A percentile compares a stretch with the other conserved stretches of the same genome.
Evolutionary conservation across 805 yeast species (phyloP).

Genomic region (Candida peoriensis): DNA sequence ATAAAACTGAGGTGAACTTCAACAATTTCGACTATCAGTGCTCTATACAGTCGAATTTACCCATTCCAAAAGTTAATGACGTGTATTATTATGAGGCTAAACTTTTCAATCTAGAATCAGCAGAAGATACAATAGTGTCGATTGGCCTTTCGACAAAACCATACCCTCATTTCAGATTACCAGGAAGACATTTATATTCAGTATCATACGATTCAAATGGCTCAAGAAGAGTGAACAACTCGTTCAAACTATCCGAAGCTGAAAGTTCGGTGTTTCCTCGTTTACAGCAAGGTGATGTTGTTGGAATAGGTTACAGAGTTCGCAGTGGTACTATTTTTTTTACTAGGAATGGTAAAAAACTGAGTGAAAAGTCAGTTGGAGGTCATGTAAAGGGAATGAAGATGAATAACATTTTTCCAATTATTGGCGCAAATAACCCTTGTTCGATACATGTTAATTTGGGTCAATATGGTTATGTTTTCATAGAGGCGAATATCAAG

Average conservation of each 20-base stretch:
- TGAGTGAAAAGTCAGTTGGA: slow-evolving; percentile 75
- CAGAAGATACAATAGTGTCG: slow-evolving; percentile 47
- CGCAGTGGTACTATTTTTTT: slow-evolving; percentile 84
- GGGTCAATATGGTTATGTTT: slow-evolving; percentile 80
- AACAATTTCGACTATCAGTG: slow-evolving; percentile 33
- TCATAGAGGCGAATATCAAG: slow-evolving; percentile 78
- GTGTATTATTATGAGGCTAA: slow-evolving; percentile 48
- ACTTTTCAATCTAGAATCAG: slow-evolving; percentile 62
- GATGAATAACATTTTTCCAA: slow-evolving; percentile 73
- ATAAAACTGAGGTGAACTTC: slow-evolving; percentile 26
- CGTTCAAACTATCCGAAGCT: slow-evolving; percentile 45
- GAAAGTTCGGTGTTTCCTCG: slow-evolving; percentile 53
- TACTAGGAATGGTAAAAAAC: slow-evolving; percentile 89
- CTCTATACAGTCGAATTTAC: slow-evolving; percentile 44
- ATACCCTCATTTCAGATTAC: slow-evolving; percentile 88
- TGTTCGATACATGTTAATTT: slow-evolving; percentile 83
- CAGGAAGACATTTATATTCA: slow-evolving; percentile 86
- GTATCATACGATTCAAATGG: slow-evolving; percentile 88
- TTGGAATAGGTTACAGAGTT: slow-evolving; percentile 86
- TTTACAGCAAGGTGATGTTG: slow-evolving; percentile 78
- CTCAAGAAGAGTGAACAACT: slow-evolving; percentile 70
- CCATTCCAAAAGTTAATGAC: slow-evolving; percentile 40
- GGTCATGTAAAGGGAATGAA: slow-evolving; percentile 74
- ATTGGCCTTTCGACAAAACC: slow-evolving; percentile 84
- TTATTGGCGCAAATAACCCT: slow-evolving; percentile 77